Evolutionary conservation across 257 asterid genomes (phyloP), one percentile per base, ranked within the genome.

Genomic region (Rhazya stricta): DNA sequence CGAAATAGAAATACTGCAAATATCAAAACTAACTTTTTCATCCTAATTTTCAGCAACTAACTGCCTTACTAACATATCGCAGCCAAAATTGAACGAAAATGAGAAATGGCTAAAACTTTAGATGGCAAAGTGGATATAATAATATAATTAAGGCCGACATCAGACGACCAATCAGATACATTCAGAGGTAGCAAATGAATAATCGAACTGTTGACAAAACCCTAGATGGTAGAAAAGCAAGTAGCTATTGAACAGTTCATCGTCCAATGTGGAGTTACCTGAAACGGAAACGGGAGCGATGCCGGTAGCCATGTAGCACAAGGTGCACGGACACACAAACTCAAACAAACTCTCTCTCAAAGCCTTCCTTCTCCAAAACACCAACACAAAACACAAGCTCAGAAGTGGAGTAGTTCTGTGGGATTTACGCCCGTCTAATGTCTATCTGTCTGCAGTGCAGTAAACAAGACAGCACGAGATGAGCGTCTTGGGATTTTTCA

Each of bases 221-320:
- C 48, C 48, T 43, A 43, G 13, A 43, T 43, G 48, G 48, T 43
- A 15, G 1, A 4, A 18, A 51, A 51, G 4, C 43, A 39, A 51
- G 58, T 51, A 19, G 58, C 19, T 51, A 18, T n/a, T n/a, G n/a
- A n/a, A n/a, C n/a, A n/a, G n/a, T n/a, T n/a, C n/a, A n/a, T n/a
- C n/a, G n/a, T n/a, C n/a, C n/a, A 41, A 68, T n/a, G 27, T 29
- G 19, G 58, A 19, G 25, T 69, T 42, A 48, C 73, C 73, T 69
- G 73, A 45, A 69, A 45, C 41, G 10, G 41, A 29, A 66, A 66
- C 32, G 71, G 73, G 37, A 69, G 25, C 58, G 54, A 42, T 42
- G 54, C 36, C 73, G 73, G 73, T 12, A 11, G 73, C 73, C 73
- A 68, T 68, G 36, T 68, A 18, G 42, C 69, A 21, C n/a, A 27